phyloP scores from a whole-genome alignment of 2,329 filamentous ascomycete genomes.

The Raffaelea arxii region DNA sequence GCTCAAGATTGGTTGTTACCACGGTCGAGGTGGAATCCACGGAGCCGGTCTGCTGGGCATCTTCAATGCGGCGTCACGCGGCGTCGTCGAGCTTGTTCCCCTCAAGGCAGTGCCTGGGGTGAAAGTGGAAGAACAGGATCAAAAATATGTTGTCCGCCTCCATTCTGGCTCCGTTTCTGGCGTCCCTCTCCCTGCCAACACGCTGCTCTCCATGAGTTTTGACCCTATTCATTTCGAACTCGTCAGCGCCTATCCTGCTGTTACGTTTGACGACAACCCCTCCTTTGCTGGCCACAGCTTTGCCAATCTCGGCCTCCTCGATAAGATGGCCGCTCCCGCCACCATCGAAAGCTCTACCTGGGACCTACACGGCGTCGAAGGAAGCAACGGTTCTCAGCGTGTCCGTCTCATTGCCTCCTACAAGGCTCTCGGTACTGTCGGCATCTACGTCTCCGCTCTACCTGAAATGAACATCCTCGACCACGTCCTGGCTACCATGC shows the following conservation, averaged over 20 bases:
- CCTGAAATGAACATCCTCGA: slow-evolving; percentile 47
- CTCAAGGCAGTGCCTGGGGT: slow-evolving; percentile 67
- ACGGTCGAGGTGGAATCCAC: slow-evolving; percentile 38
- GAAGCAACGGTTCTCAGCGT: slow-evolving; percentile 40
- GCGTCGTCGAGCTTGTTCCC: slow-evolving; percentile 59
- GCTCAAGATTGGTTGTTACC: slow-evolving; percentile 70
- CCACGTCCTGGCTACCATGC: slow-evolving; percentile 66
- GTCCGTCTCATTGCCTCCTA: slow-evolving; percentile 53
- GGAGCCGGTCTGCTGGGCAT: slow-evolving; percentile 72
- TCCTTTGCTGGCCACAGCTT: too few species aligned
- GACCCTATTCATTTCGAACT: slow-evolving; percentile 67
- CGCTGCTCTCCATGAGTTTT: slow-evolving; percentile 52
- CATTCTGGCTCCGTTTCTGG: slow-evolving; percentile 56
- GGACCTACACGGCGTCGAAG: too few species aligned
- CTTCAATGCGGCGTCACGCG: slow-evolving; percentile 65
- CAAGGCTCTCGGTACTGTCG: slow-evolving; percentile 70
- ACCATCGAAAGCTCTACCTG: slow-evolving; percentile 60
- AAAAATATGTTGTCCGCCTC: slow-evolving; percentile 61
- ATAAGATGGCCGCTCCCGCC: slow-evolving; percentile 83
- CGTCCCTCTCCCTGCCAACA: slow-evolving; percentile 33
- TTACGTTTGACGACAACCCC: slow-evolving; percentile 38
- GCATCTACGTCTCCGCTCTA: slow-evolving; percentile 67
- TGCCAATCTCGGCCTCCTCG: slow-evolving; percentile 67
- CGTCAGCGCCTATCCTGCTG: slow-evolving; percentile 61
- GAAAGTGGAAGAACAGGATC: slow-evolving; percentile 5